Evolutionary conservation across 2,329 filamentous ascomycete species (phyloP), one percentile per base, ranked within the genome.

Genomic region (Talaromyces albobiverticillius): DNA sequence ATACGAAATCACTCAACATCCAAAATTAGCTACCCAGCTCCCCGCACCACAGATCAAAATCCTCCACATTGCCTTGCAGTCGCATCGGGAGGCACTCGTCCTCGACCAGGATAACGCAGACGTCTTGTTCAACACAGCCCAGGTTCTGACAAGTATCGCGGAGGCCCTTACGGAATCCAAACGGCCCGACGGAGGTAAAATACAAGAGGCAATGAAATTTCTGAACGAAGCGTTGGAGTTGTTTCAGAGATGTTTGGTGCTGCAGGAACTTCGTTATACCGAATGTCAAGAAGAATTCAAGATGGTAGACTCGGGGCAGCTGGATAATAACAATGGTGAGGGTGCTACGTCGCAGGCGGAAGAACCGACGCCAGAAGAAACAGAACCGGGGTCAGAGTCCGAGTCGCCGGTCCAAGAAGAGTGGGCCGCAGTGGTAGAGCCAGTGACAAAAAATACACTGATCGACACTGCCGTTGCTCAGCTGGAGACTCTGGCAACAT

Each of bases 71-170:
- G 82, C 87, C 1, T 68, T 90, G 22, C 74, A 78, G 23, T 87
- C 86, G 2, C 87, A 89, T 67, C 79, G 79, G 53, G 78, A 81
- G 64, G 86, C 86, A 3, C 70, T 86, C 25, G 69, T 67, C 1
- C 67, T 89, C 26, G 79, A 85, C 20, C 76, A 80, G 46, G 78
- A 83, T 38, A 88, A 88, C 64, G 75, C 84, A 1, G 86, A 90
- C 68, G 78, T 83, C 4, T 72, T 88, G 8, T 90, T 89, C 74
- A 90, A 90, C 64, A 85, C 83, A 5, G 84, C 82, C 1, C 87
- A 89, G 67, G 83, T 88, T 3, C 73, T 89, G 34, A 86, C 82
- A 0, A 83, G 80, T 58, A 73, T 89, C 34, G 85, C 83, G 1
- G 87, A 90, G 71, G 74, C 74, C 2, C 66, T 82, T 7, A 74